These are phyloP conservation scores for Alternaria burnsii DNA, from an alignment of 2,329 filamentous ascomycete genomes.

Conservation along the genomic window DNA sequence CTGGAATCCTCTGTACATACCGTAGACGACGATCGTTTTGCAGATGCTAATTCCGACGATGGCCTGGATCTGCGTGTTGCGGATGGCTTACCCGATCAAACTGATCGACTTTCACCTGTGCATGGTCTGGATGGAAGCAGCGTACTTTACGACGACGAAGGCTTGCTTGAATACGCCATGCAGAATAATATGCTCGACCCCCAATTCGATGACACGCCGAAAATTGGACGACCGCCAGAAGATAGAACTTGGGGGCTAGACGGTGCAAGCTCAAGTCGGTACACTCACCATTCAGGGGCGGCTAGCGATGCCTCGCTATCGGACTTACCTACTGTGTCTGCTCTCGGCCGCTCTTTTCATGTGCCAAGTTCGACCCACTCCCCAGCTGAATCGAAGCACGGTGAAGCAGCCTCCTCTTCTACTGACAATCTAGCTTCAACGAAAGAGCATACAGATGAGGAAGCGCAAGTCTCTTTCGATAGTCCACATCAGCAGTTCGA, in stretches of 20 bases:
- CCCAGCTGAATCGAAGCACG: conserved; percentile 18
- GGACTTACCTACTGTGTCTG: conserved; percentile 36
- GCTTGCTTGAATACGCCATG: conserved; percentile 45
- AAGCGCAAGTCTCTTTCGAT: conserved; percentile 9
- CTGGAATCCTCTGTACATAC: conserved; percentile 42
- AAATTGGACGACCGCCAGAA: conserved; percentile 11
- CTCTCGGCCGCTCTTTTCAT: conserved; percentile 30
- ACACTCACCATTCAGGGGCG: conserved; percentile 18
- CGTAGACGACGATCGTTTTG: conserved; percentile 53
- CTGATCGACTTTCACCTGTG: conserved; percentile 16
- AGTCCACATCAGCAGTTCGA: conserved; percentile 10
- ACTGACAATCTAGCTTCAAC: conserved; percentile 25
- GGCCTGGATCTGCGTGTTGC: conserved; percentile 28
- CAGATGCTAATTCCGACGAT: conserved; percentile 53
- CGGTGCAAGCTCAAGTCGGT: conserved; percentile 22
- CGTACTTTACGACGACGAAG: conserved; percentile 47
- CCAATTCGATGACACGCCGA: conserved; percentile 25
- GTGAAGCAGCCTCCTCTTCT: conserved; percentile 11
- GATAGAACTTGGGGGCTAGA: conserved; percentile 16
- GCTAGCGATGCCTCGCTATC: conserved; percentile 30
- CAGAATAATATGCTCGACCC: conserved; percentile 44
- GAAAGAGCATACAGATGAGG: conserved; percentile 21
- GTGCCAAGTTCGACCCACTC: conserved; percentile 16
- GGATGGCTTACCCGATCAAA: conserved; percentile 14
- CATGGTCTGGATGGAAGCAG: conserved; percentile 39